A percentile compares a stretch with the other conserved stretches of the same genome.
Evolutionary conservation across 345 rosid species (phyloP).

Genomic region (Bretschneidera sinensis): DNA sequence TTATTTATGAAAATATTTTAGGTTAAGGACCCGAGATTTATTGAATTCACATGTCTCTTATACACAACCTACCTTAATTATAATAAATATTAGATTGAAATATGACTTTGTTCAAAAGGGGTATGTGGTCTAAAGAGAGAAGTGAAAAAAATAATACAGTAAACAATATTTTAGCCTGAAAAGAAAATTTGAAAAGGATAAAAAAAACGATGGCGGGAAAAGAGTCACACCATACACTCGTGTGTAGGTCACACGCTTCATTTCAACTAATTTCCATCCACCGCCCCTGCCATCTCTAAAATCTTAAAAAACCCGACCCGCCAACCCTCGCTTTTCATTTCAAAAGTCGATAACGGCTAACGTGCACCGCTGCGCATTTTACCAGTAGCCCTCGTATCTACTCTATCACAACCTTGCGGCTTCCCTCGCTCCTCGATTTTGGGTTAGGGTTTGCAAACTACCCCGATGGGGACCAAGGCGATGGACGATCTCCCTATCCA

Average conservation of each 20-base stretch:
- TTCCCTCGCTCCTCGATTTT: constrained; percentile 14
- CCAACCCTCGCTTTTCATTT: neutral
- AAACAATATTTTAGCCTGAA: too few relatives aligned
- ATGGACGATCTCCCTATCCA: constrained; percentile 52
- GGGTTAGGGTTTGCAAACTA: constrained; percentile 28
- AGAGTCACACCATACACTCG: neutral
- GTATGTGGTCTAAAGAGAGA: too few relatives aligned
- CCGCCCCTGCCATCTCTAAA: neutral
- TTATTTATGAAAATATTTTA: too few relatives aligned
- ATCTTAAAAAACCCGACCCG: neutral
- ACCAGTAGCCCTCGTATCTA: neutral
- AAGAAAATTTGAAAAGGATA: neutral
- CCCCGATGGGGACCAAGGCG: constrained; percentile 57
- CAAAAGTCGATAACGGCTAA: neutral
- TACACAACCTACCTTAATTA: too few relatives aligned
- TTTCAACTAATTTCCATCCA: neutral
- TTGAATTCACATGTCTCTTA: too few relatives aligned
- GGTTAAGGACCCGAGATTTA: too few relatives aligned
- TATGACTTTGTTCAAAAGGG: too few relatives aligned
- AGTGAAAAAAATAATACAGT: too few relatives aligned
- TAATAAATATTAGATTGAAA: too few relatives aligned
- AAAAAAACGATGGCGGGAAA: constrained; percentile 20
- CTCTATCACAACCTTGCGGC: neutral
- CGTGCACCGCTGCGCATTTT: constrained; percentile 2
- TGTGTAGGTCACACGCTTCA: neutral